These are phyloP conservation scores for Paraphoma sp. DNA, from an alignment of 2,329 filamentous ascomycete species.

Conservation along the genomic window DNA sequence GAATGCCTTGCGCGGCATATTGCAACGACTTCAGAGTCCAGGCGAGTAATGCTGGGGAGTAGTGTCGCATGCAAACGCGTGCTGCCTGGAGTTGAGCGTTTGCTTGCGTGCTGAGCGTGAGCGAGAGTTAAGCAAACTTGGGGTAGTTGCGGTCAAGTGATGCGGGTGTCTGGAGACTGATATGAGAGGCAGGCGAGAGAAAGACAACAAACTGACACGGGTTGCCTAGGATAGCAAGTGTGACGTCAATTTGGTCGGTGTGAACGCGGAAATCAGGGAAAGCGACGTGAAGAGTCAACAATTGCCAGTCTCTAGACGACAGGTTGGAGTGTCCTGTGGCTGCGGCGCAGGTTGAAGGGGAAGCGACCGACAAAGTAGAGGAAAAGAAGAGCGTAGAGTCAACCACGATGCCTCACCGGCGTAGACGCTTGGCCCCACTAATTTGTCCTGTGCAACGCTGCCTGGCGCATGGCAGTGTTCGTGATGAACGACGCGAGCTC, in stretches of 20 bases:
- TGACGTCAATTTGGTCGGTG: conserved; percentile 11
- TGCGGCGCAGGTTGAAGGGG: background rate
- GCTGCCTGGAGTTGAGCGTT: conserved; percentile 2
- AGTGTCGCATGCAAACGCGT: too few relatives aligned
- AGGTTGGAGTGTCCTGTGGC: background rate
- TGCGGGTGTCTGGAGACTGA: background rate
- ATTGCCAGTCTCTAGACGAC: background rate
- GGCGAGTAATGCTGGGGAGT: background rate
- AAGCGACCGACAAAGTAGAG: conserved; percentile 5
- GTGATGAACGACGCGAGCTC: conserved; percentile 10
- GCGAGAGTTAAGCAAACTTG: conserved; percentile 4
- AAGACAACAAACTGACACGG: background rate
- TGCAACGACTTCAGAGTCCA: conserved; percentile 16
- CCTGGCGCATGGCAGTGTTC: conserved; percentile 10
- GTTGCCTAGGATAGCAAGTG: background rate
- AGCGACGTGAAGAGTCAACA: background rate
- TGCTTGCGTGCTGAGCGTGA: background rate
- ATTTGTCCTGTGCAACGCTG: conserved; percentile 13
- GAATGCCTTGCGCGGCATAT: conserved; percentile 73
- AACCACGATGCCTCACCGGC: conserved; percentile 4
- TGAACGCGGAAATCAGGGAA: background rate
- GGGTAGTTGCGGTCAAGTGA: conserved; percentile 1
- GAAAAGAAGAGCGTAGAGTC: conserved; percentile 5
- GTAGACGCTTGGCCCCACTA: conserved; percentile 17
- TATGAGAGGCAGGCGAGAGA: background rate